Evolutionary conservation across 2,329 filamentous ascomycete species (phyloP), one percentile per base, ranked within the genome.

Genomic region (Trichophyton schoenleinii): DNA sequence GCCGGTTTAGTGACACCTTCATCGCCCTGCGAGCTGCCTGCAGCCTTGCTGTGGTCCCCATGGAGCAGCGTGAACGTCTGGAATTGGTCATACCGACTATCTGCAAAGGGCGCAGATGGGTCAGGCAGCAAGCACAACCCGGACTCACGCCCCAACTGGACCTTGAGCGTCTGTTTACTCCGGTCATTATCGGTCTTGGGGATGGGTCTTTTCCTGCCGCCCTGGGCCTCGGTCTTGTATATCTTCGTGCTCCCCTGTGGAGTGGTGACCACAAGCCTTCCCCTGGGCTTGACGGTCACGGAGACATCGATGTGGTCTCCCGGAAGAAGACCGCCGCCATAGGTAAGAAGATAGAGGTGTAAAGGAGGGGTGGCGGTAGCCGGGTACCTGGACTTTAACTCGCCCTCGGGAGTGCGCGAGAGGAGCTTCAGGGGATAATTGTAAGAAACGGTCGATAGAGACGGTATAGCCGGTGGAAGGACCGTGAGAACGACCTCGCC

Each of bases 371-470:
- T 75, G 38, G 72, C 73, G 53, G 68, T 67, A 41, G 65, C 65
- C 41, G 68, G 61, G 58, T 70, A 67, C 62, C 71, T 69, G 58
- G 71, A 67, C 60, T 81, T 80, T 61, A 85, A 81, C 46, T 82
- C 78, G 57, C 81, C 79, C 4, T 85, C 78, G 9, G 87, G 83
- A 13, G 86, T 81, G 1, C 92, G 90, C 0, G 91, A 87, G 64
- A 99, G 89, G 62, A 99, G 82, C 74, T 99, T 99, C 55, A 99
- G 81, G 0, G 94, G 94, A 70, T 97, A 99, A 72, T 95, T 90
- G 72, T 95, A 97, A 41, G 86, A 86, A 66, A 96, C 83, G 36
- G 81, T 83, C 63, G 86, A 83, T 34, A 96, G 81, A 53, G 85
- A 84, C 13, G 89, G 89, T 57, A 82, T 82, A 28, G 82, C 81